Evolutionary conservation across 202 grass and related monocot genomes (phyloP), one percentile per base, ranked within the genome.

Genomic region (Miscanthus sacchariflorus): DNA sequence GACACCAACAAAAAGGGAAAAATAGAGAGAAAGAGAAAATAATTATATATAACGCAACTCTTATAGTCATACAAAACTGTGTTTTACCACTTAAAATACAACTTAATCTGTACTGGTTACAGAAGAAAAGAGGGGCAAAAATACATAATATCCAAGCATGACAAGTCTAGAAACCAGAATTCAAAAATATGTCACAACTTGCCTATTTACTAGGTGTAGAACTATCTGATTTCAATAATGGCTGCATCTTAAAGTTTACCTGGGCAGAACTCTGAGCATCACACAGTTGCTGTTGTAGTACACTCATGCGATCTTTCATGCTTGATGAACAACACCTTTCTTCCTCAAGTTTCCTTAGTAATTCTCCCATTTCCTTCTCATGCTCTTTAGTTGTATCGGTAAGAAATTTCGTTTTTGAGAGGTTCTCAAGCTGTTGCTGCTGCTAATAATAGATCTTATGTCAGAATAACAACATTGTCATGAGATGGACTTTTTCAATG

Each of bases 401-500:
- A 73, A 98, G 81, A 90, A 85, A 70, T 68, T 95, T 90, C 12
- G 54, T 91, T 76, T 89, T 83, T 75, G 85, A 87, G 5, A 93
- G 89, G 71, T 82, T 90, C 84, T 96, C 92, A 89, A 94, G 88
- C 56, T 98, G 85, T 74, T 93, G 85, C 78, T 93, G 87, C 96
- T 98, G 94, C 90, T 94, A 92, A 78, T 64, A 87, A 91, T 13
- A 98, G 84, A 83, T 87, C 18, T 72, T 77, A 42, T 35, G 52
- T 85, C 54, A 88, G 77, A 74, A 75, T 30, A 42, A 7, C 4
- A 65, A 78, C 78, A 58, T 59, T 83, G 70, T 50, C 48, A 86
- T 70, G 73, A 66, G 65, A 44, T 12, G 13, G 8, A 64, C 46
- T 70, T 89, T 76, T 74, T 61, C 50, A 84, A 74, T 14, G 6